phyloP scores from a whole-genome alignment of 257 asterid species.

The Ilex asprella region DNA sequence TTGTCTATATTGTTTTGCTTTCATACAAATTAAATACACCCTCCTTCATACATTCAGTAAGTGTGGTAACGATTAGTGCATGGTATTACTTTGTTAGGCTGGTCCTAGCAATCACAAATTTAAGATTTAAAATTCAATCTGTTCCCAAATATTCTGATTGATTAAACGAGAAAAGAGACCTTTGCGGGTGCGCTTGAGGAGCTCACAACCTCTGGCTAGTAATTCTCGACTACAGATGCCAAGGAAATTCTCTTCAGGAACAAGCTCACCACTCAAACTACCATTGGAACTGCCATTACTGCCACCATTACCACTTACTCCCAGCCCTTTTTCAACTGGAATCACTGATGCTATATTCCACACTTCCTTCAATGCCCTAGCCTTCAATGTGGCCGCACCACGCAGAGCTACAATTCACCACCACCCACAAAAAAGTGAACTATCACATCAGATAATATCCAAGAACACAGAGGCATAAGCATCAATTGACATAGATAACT shows the following conservation, averaged over 20 bases:
- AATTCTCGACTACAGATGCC: constrained; percentile 84
- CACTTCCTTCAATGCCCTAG: constrained; percentile 86
- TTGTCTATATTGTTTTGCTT: no score
- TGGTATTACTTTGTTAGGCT: neutral
- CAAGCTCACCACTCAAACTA: constrained; percentile 76
- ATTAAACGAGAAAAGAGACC: constrained; percentile 29
- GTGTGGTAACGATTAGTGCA: neutral
- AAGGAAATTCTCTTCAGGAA: constrained; percentile 85
- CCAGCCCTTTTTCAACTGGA: constrained; percentile 75
- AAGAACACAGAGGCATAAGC: neutral
- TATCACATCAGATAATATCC: neutral
- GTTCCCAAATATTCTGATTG: neutral
- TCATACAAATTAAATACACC: neutral
- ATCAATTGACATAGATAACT: no score
- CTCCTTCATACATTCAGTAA: neutral
- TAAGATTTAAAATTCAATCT: neutral
- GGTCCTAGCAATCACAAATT: neutral
- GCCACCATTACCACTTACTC: constrained; percentile 43
- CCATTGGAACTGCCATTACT: constrained; percentile 61
- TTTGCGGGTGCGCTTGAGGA: constrained; percentile 75
- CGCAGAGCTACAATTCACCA: constrained; percentile 44
- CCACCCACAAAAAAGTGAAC: neutral
- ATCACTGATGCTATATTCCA: constrained; percentile 86
- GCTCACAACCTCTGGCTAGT: constrained; percentile 88
- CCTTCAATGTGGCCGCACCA: constrained; percentile 89